Evolutionary conservation across 2,329 filamentous ascomycete species (phyloP).

Genomic region (Penicillium frequentans): DNA sequence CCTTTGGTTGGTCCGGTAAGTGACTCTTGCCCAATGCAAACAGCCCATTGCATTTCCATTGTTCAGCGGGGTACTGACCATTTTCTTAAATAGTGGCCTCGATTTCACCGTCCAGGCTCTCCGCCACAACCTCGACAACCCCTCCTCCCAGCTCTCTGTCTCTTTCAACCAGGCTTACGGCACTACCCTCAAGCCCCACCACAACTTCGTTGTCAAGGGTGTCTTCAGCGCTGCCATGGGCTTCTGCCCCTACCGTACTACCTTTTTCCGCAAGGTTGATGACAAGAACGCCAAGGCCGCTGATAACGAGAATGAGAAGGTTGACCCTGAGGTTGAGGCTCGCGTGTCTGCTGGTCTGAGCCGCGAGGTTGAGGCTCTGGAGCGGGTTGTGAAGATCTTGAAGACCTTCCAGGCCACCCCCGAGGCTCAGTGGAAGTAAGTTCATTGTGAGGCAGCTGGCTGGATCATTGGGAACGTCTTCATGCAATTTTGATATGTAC

Average conservation of each 20-base stretch:
- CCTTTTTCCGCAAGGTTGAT: slow-evolving; percentile 86
- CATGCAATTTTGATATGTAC: slow-evolving; percentile 19
- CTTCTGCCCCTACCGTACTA: slow-evolving; percentile 87
- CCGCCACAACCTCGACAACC: slow-evolving; percentile 69
- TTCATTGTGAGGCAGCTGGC: background rate
- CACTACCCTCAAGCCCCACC: slow-evolving; percentile 85
- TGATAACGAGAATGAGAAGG: background rate
- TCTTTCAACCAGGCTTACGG: slow-evolving; percentile 88
- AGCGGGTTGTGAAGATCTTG: slow-evolving; percentile 76
- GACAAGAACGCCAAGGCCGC: slow-evolving; percentile 48
- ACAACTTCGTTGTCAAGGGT: slow-evolving; percentile 85
- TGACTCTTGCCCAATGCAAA: background rate
- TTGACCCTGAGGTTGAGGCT: slow-evolving; percentile 36
- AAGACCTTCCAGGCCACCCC: slow-evolving; percentile 60
- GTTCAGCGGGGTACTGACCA: background rate
- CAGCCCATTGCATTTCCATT: background rate
- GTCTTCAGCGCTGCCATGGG: slow-evolving; percentile 92
- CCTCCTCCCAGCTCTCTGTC: slow-evolving; percentile 71
- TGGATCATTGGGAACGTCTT: slow-evolving; percentile 4
- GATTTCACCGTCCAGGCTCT: slow-evolving; percentile 91
- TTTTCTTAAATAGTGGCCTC: slow-evolving; percentile 64
- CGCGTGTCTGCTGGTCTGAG: slow-evolving; percentile 55
- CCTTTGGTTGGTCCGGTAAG: slow-evolving; percentile 84
- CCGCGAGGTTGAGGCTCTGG: slow-evolving; percentile 73
- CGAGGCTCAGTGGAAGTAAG: slow-evolving; percentile 49